Base-by-base conservation (phyloP, 1,284 basidiomycete genomes). In the Cutaneotrichosporon sp. region DNA sequence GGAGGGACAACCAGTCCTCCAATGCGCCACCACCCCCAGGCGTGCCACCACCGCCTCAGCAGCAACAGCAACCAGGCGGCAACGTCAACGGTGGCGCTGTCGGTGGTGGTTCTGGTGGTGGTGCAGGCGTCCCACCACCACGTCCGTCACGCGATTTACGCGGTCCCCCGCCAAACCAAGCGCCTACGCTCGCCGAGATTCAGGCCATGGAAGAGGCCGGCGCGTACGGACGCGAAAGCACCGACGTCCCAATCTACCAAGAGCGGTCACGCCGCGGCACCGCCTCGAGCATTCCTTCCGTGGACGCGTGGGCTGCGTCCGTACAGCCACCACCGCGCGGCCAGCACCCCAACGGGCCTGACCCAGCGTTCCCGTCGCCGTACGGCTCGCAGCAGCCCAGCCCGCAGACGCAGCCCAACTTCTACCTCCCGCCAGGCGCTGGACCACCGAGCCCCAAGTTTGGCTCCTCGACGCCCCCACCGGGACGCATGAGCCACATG, bases 361-460 rank as follows among this genome's bases (percentile, higher is more conserved):
- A 50, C 4, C 17, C 34, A 21, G 34, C 41, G 8, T 43, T 37
- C 35, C 13, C 41, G 13, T 36, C 41, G n/a, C 39, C 41, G 10
- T 43, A 44, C 17, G 41, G 22, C 14, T 20, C 35, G 33, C 44
- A 46, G 34, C 51, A 46, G 8, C 47, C 43, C 15, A 52, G 47
- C 30, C 50, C 52, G 15, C 37, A 46, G 5, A n/a, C 47, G 14
- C 53, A 59, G 46, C 58, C 51, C 7, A 21, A 43, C 13, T 57
- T 55, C 45, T 52, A 39, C 48, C 48, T 60, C 1, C 59, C 59
- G 0, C 59, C 59, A 3, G 59, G 59, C n/a, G 59, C 58, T 4
- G 48, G 54, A 2, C 58, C 58, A 2, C 54, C 58, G 14, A 51
- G 49, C 4, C 54, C 58, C 2, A 52, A 53, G 23, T 49, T 54